Evolutionary conservation across 192 early-diverging fungal genomes (phyloP), one percentile per base, ranked within the genome.

Genomic region (Rhizophagus clarus): DNA sequence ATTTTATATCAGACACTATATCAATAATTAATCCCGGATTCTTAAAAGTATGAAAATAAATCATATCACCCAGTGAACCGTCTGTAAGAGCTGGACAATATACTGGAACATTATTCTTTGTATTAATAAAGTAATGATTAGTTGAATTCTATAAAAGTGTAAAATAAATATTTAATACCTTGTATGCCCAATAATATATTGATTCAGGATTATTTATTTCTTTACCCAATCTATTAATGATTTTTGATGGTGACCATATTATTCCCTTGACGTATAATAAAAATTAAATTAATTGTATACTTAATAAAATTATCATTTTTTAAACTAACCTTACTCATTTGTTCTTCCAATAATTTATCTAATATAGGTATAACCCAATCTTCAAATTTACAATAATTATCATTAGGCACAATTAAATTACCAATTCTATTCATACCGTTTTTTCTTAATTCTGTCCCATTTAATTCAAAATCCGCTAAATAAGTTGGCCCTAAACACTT

Each of bases 351-450:
- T 91, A 97, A 92, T 71, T 93, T 86, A 83, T 99, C 98, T 75
- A 99, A 84, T 72, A 99, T 93, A 9, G 97, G 97, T 29, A 97
- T 88, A 9, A 99, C 88, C 98, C 98, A 99, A 85, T 99, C 97
- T 87, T 99, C 98, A 85, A 99, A 99, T 81, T 95, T 93, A 90
- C 97, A 98, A 84, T 99, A 99, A 84, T 99, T 99, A 81, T 98
- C 94, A 85, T 99, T 99, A 2, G 98, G 98, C 11, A 99, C 97
- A 73, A 98, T 83, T 74, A 99, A 88, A 84, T 99, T 99, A 40
- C 98, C 98, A 64, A 97, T 98, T 29, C 98, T 91, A 84, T 99
- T 99, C 51, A 99, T 83, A 0, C 97, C 98, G 80, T 95, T 91
- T 80, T 90, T 90, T 60, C 98, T 91, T 78, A 99, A 85, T 17